phyloP scores from a whole-genome alignment of 176 grass and related monocot genomes.

The Oropetium thomaeum region DNA sequence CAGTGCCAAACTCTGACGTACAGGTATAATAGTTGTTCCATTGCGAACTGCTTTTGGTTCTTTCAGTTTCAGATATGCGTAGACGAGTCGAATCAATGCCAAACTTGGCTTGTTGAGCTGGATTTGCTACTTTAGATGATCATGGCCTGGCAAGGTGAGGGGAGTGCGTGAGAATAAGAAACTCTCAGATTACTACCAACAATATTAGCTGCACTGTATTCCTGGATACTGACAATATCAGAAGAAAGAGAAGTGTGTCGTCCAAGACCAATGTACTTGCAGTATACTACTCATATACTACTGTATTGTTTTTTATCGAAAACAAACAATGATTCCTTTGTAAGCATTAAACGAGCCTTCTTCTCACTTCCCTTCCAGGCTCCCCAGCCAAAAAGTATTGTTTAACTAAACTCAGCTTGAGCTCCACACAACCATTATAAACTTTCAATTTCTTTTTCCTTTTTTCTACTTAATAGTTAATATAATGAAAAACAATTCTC shows the following conservation, averaged over 20 bases:
- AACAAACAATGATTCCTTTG: slow-evolving; percentile 12
- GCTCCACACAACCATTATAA: slow-evolving; percentile 7
- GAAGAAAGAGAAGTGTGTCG: background rate
- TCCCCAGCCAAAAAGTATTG: background rate
- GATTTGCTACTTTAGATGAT: background rate
- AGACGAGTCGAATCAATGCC: background rate
- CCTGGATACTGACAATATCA: background rate
- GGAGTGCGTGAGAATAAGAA: background rate
- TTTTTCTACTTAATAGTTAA: too few species aligned
- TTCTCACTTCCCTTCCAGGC: background rate
- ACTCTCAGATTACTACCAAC: background rate
- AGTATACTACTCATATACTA: too few species aligned
- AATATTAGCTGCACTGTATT: too few species aligned
- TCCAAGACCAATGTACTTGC: background rate
- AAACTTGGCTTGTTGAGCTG: background rate
- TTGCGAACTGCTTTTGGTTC: background rate
- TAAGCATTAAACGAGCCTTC: background rate
- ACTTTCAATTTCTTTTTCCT: too few species aligned
- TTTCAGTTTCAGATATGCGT: background rate
- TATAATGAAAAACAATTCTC: too few species aligned
- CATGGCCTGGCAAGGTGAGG: background rate
- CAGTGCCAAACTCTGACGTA: background rate
- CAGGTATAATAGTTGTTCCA: background rate
- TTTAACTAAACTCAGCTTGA: slow-evolving; percentile 27
- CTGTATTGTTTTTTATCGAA: background rate